Conservation (phyloP, 1,284 basidiomycete species). For the Ceratobasidium sp. region DNA sequence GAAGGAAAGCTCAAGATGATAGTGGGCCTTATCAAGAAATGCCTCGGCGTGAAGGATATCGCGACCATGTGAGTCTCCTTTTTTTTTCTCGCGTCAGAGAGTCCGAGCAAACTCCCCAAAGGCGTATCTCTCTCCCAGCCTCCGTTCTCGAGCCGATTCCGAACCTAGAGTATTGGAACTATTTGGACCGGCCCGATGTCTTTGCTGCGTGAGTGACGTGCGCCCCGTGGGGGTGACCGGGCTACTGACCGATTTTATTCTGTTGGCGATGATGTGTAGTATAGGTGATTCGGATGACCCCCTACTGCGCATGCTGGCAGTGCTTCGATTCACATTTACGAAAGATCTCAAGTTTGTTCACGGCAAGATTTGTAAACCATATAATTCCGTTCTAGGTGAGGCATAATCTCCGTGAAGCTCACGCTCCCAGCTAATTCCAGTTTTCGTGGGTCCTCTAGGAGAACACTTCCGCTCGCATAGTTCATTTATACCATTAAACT, state of each 20-base stretch:
- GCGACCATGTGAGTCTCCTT: conserved; percentile 78
- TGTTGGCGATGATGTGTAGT: conserved; percentile 50
- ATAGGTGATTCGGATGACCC: conserved; percentile 92
- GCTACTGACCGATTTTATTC: neutral
- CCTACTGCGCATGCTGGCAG: conserved; percentile 91
- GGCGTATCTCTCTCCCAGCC: conserved; percentile 88
- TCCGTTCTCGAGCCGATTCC: conserved; percentile 90
- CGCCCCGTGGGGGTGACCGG: neutral
- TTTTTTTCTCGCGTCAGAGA: conserved; percentile 9
- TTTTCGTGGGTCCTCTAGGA: too few species aligned
- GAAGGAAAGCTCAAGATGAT: conserved; percentile 92
- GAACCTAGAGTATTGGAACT: conserved; percentile 96
- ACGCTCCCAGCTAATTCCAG: too few species aligned
- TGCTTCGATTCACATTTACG: conserved; percentile 86
- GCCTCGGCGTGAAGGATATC: conserved; percentile 88
- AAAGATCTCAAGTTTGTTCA: conserved; percentile 96
- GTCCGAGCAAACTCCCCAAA: conserved; percentile 47
- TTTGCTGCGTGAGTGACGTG: conserved; percentile 78
- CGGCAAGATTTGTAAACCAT: conserved; percentile 93
- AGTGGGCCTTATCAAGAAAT: conserved; percentile 84
- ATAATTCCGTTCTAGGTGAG: conserved; percentile 86
- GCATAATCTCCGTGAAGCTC: too few species aligned
- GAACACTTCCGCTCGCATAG: conserved; percentile 92
- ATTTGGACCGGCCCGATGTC: conserved; percentile 90
- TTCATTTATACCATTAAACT: conserved; percentile 71